Evolutionary conservation across 2,329 filamentous ascomycete genomes (phyloP).

Genomic region (Fusarium begoniae): DNA sequence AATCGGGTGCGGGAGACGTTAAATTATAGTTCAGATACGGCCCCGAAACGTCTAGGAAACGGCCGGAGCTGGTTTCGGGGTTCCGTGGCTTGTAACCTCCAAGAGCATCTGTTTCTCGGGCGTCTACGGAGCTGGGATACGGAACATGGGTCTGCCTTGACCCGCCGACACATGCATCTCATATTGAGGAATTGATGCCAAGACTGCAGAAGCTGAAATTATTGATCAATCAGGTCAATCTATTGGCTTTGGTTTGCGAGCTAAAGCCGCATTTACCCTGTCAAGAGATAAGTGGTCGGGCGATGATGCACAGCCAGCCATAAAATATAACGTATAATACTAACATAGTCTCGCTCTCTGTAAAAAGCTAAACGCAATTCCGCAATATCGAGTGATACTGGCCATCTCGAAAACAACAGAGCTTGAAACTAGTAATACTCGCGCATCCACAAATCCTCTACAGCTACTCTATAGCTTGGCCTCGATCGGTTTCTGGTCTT

Average conservation of each 20-base stretch:
- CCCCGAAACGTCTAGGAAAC: slow-evolving; percentile 21
- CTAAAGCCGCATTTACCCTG: background rate
- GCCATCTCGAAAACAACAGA: background rate
- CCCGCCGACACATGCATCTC: background rate
- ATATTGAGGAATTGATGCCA: slow-evolving; percentile 9
- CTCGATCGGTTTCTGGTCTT: slow-evolving; percentile 36
- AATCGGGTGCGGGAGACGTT: slow-evolving; percentile 25
- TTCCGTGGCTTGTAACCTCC: slow-evolving; percentile 2
- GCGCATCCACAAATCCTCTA: background rate
- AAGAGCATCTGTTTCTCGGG: slow-evolving; percentile 28
- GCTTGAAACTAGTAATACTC: background rate
- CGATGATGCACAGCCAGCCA: slow-evolving; percentile 6
- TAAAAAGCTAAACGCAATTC: background rate
- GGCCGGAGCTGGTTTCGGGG: slow-evolving; percentile 17
- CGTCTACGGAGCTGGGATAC: slow-evolving; percentile 29
- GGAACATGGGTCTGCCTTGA: slow-evolving; percentile 2
- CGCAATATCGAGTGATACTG: slow-evolving; percentile 7
- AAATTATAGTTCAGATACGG: slow-evolving; percentile 29
- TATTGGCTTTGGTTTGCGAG: slow-evolving; percentile 24
- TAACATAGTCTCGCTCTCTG: background rate
- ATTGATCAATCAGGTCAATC: slow-evolving; percentile 3
- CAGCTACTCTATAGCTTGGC: slow-evolving; percentile 50
- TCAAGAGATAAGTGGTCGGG: background rate
- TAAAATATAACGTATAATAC: background rate
- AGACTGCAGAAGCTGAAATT: background rate